phyloP scores from a whole-genome alignment of 495 filamentous ascomycete genomes.

The Neurospora terricola region DNA sequence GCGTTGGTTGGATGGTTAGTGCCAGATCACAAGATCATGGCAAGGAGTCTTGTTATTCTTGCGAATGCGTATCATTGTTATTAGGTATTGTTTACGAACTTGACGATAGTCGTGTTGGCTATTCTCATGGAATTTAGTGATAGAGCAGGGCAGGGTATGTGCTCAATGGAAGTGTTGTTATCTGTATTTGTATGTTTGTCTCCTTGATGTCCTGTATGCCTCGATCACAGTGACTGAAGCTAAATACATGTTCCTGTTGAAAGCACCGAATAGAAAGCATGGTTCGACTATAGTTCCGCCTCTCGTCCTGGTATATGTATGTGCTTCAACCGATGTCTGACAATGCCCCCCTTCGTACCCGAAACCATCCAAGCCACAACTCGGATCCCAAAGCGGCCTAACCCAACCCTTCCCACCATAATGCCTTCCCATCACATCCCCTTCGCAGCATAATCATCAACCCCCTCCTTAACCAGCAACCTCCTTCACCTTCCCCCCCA shows the following conservation, averaged over 20 bases:
- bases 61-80: not conserved
- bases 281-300: not conserved
- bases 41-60: not conserved
- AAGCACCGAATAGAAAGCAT: not conserved
- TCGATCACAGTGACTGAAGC: not conserved
- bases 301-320: not conserved
- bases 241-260: not conserved
- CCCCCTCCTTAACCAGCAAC: conserved; percentile 40
- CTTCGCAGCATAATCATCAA: not conserved
- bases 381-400: not conserved
- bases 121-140: not conserved
- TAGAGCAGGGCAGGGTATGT: not conserved
- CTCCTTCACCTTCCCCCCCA: conserved; percentile 66
- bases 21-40: not conserved
- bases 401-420: not conserved
- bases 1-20: not conserved
- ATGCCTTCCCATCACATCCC: not conserved
- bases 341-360: not conserved
- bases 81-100: not conserved
- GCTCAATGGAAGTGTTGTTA: not conserved
- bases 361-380: not conserved
- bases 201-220: not conserved
- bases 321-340: not conserved
- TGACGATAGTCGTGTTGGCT: not conserved
- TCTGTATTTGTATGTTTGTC: not conserved